Evolutionary conservation across 2,329 filamentous ascomycete species (phyloP), one percentile per base, ranked within the genome.

Genomic region (Fusarium buxicola): DNA sequence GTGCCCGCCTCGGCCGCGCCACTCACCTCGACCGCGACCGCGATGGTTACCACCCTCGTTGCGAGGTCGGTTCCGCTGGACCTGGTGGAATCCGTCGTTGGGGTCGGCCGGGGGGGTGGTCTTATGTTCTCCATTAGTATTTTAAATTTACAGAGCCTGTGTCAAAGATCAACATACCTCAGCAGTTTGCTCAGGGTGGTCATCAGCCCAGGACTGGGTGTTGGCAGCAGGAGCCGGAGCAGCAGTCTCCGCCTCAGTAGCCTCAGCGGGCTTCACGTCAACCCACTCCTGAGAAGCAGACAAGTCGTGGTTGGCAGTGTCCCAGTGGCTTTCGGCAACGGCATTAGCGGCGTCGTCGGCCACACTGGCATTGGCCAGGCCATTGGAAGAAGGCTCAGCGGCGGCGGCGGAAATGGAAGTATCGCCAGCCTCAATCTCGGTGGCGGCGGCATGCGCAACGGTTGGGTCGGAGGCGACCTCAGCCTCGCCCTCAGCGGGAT

Each of bases 141-240:
- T 16, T 21, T 13, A 11, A 13, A 27, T 9, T 12, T 34, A 7
- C 21, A 28, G 10, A 13, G 7, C 11, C 7, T 15, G 32, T 13
- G 6, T 15, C 10, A 34, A 2, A 13, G 13, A 18, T 38, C 11
- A 21, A 71, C 79, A 67, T 73, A 84, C 81, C 72, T 81, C 78
- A 27, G 75, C 66, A 32, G 75, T 75, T 52, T 74, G 76, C 58
- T 88, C 86, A 15, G 89, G 86, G 68, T 91, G 86, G 59, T 95
- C 91, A 70, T 96, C 92, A 24, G 92, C 92, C 92, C 92, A 96
- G 70, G 89, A 92, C 72, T 90, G 87, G 27, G 82, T 81, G 70
- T 83, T 82, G 51, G 78, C 73, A 7, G 86, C 87, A 41, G 87
- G 85, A n/a, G 85, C 87, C 24, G 57, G 55, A 48, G 60, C 48